These are phyloP conservation scores for Tremella yokohamensis DNA, from an alignment of 768 basidiomycete genomes.

Conservation along the genomic window DNA sequence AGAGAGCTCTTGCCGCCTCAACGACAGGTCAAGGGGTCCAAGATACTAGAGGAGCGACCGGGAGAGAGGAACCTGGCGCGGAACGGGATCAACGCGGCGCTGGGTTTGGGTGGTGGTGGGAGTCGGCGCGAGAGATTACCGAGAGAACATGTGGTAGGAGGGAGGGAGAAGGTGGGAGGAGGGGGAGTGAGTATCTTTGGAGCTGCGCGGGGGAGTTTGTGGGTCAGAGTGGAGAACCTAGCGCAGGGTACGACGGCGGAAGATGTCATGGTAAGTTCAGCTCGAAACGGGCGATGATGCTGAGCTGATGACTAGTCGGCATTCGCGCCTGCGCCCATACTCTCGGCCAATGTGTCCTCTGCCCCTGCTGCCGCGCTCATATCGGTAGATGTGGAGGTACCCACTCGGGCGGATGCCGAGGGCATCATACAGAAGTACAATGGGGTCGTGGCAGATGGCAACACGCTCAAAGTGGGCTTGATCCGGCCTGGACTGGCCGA, in stretches of 20 bases:
- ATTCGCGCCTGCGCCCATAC: slow-evolving; percentile 67
- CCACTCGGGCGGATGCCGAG: slow-evolving; percentile 61
- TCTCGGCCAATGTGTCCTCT: slow-evolving; percentile 54
- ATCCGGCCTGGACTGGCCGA: slow-evolving; percentile 49
- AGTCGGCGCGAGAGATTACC: background rate
- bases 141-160: background rate
- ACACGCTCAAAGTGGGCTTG: slow-evolving; percentile 63
- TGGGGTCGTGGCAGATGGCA: slow-evolving; percentile 77
- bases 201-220: slow-evolving; percentile 51
- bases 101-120: slow-evolving; percentile 8
- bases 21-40: slow-evolving; percentile 12
- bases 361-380: slow-evolving; percentile 52
- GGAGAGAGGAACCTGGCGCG: slow-evolving; percentile 8
- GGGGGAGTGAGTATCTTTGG: slow-evolving; percentile 35
- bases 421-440: slow-evolving; percentile 71
- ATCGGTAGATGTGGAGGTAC: slow-evolving; percentile 69
- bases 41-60: background rate
- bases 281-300: too few relatives aligned
- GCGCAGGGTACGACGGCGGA: slow-evolving; percentile 73
- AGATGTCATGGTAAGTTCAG: slow-evolving; percentile 62
- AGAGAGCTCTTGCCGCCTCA: slow-evolving; percentile 28
- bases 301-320: slow-evolving; percentile 59
- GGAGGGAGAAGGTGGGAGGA: background rate
- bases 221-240: slow-evolving; percentile 68
- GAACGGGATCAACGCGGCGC: slow-evolving; percentile 6